These are phyloP conservation scores for Paragyromitra xinjiangensis DNA, from an alignment of 495 filamentous ascomycete species.

Conservation along the genomic window DNA sequence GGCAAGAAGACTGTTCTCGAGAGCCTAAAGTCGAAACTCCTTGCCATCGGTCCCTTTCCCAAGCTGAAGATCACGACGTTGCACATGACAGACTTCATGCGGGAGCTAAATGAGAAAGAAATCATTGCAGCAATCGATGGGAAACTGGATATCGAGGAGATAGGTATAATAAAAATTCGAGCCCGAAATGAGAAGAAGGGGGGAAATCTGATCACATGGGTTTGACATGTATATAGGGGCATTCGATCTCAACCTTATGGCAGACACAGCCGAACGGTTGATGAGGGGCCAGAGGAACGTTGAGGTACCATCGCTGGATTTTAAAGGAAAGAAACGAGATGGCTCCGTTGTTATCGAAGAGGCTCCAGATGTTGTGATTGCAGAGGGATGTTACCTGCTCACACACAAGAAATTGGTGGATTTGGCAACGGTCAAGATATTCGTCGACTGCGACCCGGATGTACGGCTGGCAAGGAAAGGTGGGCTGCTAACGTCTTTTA, in stretches of 20 bases:
- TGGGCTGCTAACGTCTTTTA: not conserved
- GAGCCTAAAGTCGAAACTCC: slow-evolving; percentile 39
- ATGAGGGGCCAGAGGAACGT: slow-evolving; percentile 27
- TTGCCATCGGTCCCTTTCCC: slow-evolving; percentile 15
- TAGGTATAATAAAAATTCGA: slow-evolving; percentile 29
- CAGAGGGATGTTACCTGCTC: slow-evolving; percentile 52
- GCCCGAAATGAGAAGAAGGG: not conserved
- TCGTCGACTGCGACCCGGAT: slow-evolving; percentile 55
- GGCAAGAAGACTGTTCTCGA: slow-evolving; percentile 53
- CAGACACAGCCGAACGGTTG: slow-evolving; percentile 29
- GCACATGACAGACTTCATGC: slow-evolving; percentile 49
- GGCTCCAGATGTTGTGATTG: slow-evolving; percentile 49
- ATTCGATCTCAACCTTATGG: slow-evolving; percentile 48
- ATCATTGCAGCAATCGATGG: slow-evolving; percentile 11
- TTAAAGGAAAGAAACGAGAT: slow-evolving; percentile 3
- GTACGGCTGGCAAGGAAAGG: slow-evolving; percentile 55
- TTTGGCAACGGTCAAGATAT: slow-evolving; percentile 53
- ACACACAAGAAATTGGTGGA: slow-evolving; percentile 37
- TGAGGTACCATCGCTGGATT: slow-evolving; percentile 16
- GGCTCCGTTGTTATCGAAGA: slow-evolving; percentile 12
- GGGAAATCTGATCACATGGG: slow-evolving; percentile 22
- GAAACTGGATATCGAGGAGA: slow-evolving; percentile 23
- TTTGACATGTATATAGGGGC: slow-evolving; percentile 17
- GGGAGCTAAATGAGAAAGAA: slow-evolving; percentile 26
- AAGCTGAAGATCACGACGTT: slow-evolving; percentile 41